phyloP scores from a whole-genome alignment of 805 yeast species.

The Priceomyces haplophilus region DNA sequence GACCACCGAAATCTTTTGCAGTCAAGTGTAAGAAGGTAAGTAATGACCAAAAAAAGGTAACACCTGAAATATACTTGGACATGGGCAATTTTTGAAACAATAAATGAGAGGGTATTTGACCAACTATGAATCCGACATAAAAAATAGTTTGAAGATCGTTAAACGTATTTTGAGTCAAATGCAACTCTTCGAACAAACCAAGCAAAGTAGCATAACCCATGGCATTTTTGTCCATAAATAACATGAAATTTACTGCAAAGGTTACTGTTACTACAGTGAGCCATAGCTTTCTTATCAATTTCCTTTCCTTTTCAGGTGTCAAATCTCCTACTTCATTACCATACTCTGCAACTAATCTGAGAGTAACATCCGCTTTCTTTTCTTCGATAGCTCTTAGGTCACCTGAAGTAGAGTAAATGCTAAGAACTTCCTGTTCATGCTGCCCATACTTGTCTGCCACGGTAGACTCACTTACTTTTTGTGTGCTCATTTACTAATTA shows the following conservation, averaged over 20 bases:
- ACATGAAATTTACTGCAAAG: conserved; percentile 32
- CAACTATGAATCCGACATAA: conserved; percentile 49
- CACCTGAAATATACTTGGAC: conserved; percentile 32
- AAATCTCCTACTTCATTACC: conserved; percentile 33
- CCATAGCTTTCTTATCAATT: conserved; percentile 1
- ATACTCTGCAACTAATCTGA: conserved; percentile 32
- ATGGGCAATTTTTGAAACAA: conserved; percentile 45
- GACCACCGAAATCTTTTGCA: conserved; percentile 44
- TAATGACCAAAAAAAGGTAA: conserved; percentile 39
- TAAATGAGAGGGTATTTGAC: conserved; percentile 43
- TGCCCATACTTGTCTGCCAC: too few species aligned
- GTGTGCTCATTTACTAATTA: too few species aligned
- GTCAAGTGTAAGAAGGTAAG: conserved; percentile 47
- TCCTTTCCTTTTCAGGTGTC: conserved; percentile 41
- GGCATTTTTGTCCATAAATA: conserved; percentile 53
- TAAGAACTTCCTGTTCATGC: not conserved
- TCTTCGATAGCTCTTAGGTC: not conserved
- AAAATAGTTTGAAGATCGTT: conserved; percentile 51
- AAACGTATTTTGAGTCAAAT: conserved; percentile 41
- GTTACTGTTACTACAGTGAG: conserved; percentile 1
- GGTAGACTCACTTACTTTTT: too few species aligned
- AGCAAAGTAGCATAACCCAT: conserved; percentile 47
- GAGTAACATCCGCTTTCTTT: conserved; percentile 39
- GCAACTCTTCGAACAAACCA: conserved; percentile 47
- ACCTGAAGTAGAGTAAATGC: not conserved